Base-by-base conservation (phyloP, 208 protist genomes). In the Perkinsela sp. region DNA sequence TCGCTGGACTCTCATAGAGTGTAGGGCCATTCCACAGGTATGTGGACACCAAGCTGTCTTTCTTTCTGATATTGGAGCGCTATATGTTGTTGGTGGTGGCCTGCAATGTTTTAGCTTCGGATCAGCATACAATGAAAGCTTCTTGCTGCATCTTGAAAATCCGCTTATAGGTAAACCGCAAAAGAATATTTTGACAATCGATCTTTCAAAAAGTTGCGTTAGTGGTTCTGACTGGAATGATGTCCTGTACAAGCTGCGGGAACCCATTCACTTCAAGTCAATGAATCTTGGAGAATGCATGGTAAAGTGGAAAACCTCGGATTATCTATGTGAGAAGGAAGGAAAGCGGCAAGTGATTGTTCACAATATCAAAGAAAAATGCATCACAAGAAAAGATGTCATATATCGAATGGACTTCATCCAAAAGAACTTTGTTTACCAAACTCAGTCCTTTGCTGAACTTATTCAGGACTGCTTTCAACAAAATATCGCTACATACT, bases 401-500 rank as follows among this genome's bases (percentile, higher is more conserved):
- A 22, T 57, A n/a, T 57, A n/a, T 57, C 40, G 40, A 22, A 57
- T 57, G 40, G 40, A 57, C 22, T 57, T 57, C 40, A 57, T 57
- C 22, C 13, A 57, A n/a, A 57, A 57, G 40, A 57, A 57, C 22
- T 57, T 57, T 22, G 40, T n/a, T n/a, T 57, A 57, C 22, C 13
- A n/a, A 6, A 6, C 6, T n/a, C 40, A 57, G 40, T 22, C 40
- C 13, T 57, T 57, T 22, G 13, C 6, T n/a, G 40, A 57, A 22
- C 40, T 57, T 57, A 57, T 57, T 6, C 13, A 57, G 40, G 22
- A 57, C 40, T 57, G 40, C 40, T 57, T 57, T 22, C 6, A n/a
- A 22, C 40, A n/a, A 1, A n/a, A 30, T 0, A 82, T 89, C 74
- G 80, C 72, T 48, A 89, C 81, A 79, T 93, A 93, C 74, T 85